These are phyloP conservation scores for Plasmodium yoelii DNA, from an alignment of 169 alveolate species.

Conservation along the genomic window DNA sequence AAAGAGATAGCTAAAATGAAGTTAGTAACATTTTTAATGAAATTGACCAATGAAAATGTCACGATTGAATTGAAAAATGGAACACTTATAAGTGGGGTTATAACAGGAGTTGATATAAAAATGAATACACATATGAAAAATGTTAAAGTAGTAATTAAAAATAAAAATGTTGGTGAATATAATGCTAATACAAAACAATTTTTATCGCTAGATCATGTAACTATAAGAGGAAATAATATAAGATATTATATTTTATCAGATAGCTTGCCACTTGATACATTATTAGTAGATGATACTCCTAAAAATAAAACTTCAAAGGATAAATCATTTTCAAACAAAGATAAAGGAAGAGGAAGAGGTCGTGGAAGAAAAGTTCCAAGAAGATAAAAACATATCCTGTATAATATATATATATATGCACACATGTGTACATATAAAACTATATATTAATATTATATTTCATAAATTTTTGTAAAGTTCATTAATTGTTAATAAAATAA, in stretches of 20 bases:
- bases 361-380: slow-evolving; percentile 79
- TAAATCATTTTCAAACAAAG: slow-evolving; percentile 72
- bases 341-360: slow-evolving; percentile 82
- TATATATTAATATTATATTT: neutral
- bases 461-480: neutral
- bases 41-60: slow-evolving; percentile 96
- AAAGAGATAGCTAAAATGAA: slow-evolving; percentile 89
- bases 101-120: slow-evolving; percentile 97
- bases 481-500: too few relatives aligned
- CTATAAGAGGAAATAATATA: slow-evolving; percentile 93
- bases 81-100: slow-evolving; percentile 96
- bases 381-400: slow-evolving; percentile 18
- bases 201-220: slow-evolving; percentile 83
- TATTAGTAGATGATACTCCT: slow-evolving; percentile 97
- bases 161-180: slow-evolving; percentile 92
- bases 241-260: slow-evolving; percentile 97
- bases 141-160: slow-evolving; percentile 96
- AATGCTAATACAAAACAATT: slow-evolving; percentile 85
- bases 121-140: slow-evolving; percentile 99
- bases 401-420: neutral
- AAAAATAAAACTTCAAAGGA: slow-evolving; percentile 89
- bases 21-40: slow-evolving; percentile 97
- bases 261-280: slow-evolving; percentile 95
- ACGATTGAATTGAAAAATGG: slow-evolving; percentile 98
- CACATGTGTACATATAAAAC: neutral